Conservation (phyloP, 2,329 filamentous ascomycete genomes). For the Dendryphion nanum region DNA sequence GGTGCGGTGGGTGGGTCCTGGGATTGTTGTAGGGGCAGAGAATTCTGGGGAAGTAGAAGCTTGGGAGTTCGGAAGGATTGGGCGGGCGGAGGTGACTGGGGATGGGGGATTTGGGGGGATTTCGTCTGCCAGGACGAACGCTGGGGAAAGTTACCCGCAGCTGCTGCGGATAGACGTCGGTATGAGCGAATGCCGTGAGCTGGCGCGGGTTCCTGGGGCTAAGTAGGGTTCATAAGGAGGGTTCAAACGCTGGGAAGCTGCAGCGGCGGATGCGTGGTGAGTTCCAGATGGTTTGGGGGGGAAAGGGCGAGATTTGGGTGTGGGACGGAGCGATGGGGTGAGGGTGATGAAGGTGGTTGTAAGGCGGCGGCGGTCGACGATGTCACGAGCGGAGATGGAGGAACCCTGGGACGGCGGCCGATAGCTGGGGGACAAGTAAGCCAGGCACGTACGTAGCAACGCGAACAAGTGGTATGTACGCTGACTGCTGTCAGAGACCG, state of each 20-base stretch:
- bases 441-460: no score
- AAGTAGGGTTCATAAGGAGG: slow-evolving; percentile 17
- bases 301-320: no score
- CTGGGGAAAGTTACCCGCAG: slow-evolving; percentile 32
- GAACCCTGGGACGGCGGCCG: no score
- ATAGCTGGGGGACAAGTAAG: no score
- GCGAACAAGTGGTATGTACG: no score
- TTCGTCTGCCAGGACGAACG: slow-evolving; percentile 72
- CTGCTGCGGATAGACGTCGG: slow-evolving; percentile 6
- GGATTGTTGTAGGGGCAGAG: slow-evolving; percentile 31
- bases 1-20: slow-evolving; percentile 5
- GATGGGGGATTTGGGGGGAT: slow-evolving; percentile 54
- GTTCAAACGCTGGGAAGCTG: slow-evolving; percentile 6
- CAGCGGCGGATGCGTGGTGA: slow-evolving; percentile 2
- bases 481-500: no score
- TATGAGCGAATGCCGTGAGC: slow-evolving; percentile 12
- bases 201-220: slow-evolving; percentile 10
- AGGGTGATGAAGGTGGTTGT: slow-evolving; percentile 7
- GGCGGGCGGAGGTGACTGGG: slow-evolving; percentile 67
- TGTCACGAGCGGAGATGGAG: slow-evolving; percentile 10
- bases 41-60: slow-evolving; percentile 43
- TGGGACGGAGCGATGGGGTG: slow-evolving; percentile 7
- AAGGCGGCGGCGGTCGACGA: slow-evolving; percentile 16
- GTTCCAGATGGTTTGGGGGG: slow-evolving; percentile 1
- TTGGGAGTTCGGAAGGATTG: slow-evolving; percentile 57